Conservation (phyloP, 2,329 filamentous ascomycete species). For the Chrysoporthe cubensis region DNA sequence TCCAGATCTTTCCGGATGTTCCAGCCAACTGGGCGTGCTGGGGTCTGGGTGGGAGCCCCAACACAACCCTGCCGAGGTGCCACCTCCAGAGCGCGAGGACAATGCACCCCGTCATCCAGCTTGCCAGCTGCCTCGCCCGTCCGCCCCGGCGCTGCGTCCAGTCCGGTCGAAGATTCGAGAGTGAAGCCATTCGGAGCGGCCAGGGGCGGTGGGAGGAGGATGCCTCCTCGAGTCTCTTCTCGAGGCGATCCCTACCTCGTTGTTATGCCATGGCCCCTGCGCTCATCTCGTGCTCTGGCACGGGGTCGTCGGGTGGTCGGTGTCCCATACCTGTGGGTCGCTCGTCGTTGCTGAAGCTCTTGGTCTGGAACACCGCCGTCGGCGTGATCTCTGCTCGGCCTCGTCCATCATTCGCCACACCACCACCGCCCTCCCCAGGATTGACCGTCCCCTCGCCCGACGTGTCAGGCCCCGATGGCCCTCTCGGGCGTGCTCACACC, state of each 20-base stretch:
- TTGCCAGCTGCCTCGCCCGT: neutral
- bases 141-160: neutral
- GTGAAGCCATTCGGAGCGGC: too few relatives aligned
- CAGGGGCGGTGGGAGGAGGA: too few relatives aligned
- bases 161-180: too few relatives aligned
- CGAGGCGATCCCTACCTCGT: too few relatives aligned
- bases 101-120: neutral
- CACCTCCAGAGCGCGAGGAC: neutral
- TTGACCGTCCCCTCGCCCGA: neutral
- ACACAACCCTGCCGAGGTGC: conserved; percentile 3
- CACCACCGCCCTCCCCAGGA: neutral
- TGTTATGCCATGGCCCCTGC: too few relatives aligned
- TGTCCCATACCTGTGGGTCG: conserved; percentile 11
- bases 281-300: neutral
- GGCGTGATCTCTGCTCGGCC: neutral
- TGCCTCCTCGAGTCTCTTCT: too few relatives aligned
- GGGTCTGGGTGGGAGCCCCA: neutral
- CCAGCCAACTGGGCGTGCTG: conserved; percentile 17
- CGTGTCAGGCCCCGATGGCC: neutral
- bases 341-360: conserved; percentile 3
- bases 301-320: neutral
- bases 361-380: neutral
- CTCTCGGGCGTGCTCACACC: neutral
- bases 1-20: conserved; percentile 25
- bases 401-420: neutral